A percentile compares a stretch with the other conserved stretches of the same genome.
Evolutionary conservation across 441 rosid species (phyloP).

Genomic region (Metrosideros polymorpha): DNA sequence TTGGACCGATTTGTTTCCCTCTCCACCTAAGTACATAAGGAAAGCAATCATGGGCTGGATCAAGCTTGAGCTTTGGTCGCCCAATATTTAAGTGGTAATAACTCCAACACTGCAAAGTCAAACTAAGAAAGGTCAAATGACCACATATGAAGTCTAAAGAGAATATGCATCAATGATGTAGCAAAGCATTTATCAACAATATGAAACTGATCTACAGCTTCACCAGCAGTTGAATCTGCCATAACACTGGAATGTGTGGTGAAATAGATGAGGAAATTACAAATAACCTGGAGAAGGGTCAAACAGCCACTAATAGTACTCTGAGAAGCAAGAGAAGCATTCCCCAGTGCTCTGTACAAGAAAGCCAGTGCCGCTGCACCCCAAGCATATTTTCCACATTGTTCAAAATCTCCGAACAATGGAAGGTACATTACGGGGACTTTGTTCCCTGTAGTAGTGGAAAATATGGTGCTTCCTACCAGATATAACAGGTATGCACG

Average conservation of each 20-base stretch:
- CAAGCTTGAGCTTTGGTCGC: slow-evolving; percentile 83
- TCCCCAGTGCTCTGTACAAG: slow-evolving; percentile 94
- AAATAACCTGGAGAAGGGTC: slow-evolving; percentile 66
- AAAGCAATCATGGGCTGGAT: slow-evolving; percentile 55
- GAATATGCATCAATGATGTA: background rate
- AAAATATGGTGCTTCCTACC: slow-evolving; percentile 92
- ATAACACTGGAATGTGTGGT: background rate
- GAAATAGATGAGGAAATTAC: background rate
- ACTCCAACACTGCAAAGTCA: slow-evolving; percentile 73
- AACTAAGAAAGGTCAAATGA: background rate
- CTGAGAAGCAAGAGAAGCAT: slow-evolving; percentile 94
- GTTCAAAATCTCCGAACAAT: slow-evolving; percentile 71
- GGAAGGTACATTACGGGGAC: slow-evolving; percentile 99
- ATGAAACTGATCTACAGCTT: background rate
- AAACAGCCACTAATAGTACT: slow-evolving; percentile 97
- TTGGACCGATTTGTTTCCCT: slow-evolving; percentile 95
- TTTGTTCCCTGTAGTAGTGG: slow-evolving; percentile 97
- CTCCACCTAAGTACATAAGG: slow-evolving; percentile 92
- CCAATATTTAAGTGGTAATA: slow-evolving; percentile 89
- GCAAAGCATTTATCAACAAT: background rate
- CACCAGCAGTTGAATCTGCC: background rate
- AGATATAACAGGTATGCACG: slow-evolving; percentile 93
- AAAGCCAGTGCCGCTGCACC: slow-evolving; percentile 95
- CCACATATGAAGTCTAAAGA: background rate
- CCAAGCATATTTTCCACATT: slow-evolving; percentile 85